Conservation (phyloP, 495 filamentous ascomycete species). For the Penicillium coffeae region DNA sequence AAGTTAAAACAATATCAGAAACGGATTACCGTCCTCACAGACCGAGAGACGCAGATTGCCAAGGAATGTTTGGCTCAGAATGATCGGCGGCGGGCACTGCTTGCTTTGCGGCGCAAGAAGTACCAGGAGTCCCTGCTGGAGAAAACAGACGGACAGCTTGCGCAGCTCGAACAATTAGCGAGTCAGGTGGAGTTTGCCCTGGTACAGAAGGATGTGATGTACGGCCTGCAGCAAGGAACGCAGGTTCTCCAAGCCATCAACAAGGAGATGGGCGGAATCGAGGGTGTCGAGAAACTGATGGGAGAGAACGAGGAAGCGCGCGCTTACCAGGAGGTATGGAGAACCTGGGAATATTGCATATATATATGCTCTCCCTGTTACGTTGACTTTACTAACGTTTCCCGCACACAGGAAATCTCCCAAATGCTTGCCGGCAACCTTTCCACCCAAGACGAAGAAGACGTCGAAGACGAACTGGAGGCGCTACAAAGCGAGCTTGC, state of each 20-base stretch:
- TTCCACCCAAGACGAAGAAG: slow-evolving; percentile 92
- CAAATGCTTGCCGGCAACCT: slow-evolving; percentile 84
- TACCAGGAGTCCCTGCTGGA: slow-evolving; percentile 89
- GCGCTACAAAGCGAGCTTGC: slow-evolving; percentile 67
- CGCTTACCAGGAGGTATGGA: slow-evolving; percentile 75
- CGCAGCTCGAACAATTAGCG: slow-evolving; percentile 78
- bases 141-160: slow-evolving; percentile 89
- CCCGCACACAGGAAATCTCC: slow-evolving; percentile 65
- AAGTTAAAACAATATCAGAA: slow-evolving; percentile 92
- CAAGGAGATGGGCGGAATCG: slow-evolving; percentile 92
- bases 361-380: neutral
- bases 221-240: slow-evolving; percentile 89
- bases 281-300: slow-evolving; percentile 89
- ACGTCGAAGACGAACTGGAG: slow-evolving; percentile 92
- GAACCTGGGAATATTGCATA: slow-evolving; percentile 2
- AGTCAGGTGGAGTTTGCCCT: slow-evolving; percentile 87
- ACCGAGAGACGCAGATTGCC: slow-evolving; percentile 80
- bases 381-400: slow-evolving; percentile 4
- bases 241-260: slow-evolving; percentile 85
- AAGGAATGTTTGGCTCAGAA: slow-evolving; percentile 67
- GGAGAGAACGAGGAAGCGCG: slow-evolving; percentile 84
- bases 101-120: slow-evolving; percentile 91
- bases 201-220: slow-evolving; percentile 92
- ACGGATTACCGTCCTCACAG: slow-evolving; percentile 77
- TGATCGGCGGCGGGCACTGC: slow-evolving; percentile 75